phyloP scores from a whole-genome alignment of 179 eudicot genomes.

The Sideroxylon spinosum region DNA sequence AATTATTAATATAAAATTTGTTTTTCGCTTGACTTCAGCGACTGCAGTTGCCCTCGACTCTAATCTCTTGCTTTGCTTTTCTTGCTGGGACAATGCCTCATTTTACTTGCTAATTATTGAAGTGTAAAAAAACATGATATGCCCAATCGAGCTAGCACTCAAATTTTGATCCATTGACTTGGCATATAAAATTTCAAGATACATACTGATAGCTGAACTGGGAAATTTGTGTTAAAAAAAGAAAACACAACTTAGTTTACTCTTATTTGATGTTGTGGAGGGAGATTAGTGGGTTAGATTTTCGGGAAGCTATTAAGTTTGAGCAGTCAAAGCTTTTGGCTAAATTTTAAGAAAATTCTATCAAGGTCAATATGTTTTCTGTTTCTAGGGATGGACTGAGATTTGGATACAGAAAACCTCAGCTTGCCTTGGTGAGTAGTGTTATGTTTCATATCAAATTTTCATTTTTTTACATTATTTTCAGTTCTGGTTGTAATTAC shows the following conservation, averaged over 20 bases:
- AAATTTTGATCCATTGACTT: background rate
- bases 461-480: background rate
- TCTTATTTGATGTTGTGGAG: constrained; percentile 45
- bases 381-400: constrained; percentile 34
- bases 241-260: too few species aligned
- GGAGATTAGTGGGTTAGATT: constrained; percentile 49
- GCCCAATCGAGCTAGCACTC: constrained; percentile 2
- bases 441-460: background rate
- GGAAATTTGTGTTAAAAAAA: too few species aligned
- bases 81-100: background rate
- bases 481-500: background rate
- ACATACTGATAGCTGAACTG: background rate
- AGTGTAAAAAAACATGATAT: background rate
- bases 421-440: constrained; percentile 82
- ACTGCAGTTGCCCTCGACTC: too few species aligned
- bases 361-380: constrained; percentile 40
- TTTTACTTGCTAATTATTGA: background rate
- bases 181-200: background rate
- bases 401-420: constrained; percentile 72
- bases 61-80: too few species aligned
- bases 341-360: constrained; percentile 54
- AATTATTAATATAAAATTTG: too few species aligned
- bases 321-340: constrained; percentile 47
- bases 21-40: too few species aligned
- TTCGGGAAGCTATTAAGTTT: constrained; percentile 67